Percentiles rank a stretch among this genome's conserved stretches.
Evolutionary conservation across 768 basidiomycete genomes (phyloP).

Genomic region (Mycena metata): DNA sequence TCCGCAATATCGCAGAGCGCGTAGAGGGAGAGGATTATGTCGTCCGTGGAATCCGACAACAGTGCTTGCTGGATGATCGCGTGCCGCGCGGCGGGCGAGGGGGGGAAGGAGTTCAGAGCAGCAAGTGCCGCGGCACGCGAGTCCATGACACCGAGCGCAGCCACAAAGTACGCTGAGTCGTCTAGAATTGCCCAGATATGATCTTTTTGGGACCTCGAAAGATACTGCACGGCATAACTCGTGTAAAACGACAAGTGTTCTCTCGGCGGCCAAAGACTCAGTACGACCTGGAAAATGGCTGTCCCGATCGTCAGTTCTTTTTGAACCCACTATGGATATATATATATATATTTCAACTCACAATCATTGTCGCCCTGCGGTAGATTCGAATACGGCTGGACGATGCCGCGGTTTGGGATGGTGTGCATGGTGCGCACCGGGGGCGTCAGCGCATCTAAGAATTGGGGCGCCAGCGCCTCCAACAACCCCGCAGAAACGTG

Average conservation of each 20-base stretch:
- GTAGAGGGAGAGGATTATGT: slow-evolving; percentile 29
- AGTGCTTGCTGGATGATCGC: slow-evolving; percentile 21
- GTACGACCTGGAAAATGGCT: slow-evolving; percentile 35
- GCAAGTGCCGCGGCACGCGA: slow-evolving; percentile 13
- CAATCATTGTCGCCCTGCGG: slow-evolving; percentile 35
- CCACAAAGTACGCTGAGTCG: slow-evolving; percentile 28
- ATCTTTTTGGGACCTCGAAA: slow-evolving; percentile 24
- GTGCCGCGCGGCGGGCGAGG: slow-evolving; percentile 34
- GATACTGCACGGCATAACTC: slow-evolving; percentile 6
- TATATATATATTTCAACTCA: slow-evolving; percentile 7
- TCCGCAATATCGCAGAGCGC: slow-evolving; percentile 37
- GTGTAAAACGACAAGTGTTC: slow-evolving; percentile 31
- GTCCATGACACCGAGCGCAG: slow-evolving; percentile 1
- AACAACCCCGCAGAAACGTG: slow-evolving; percentile 32
- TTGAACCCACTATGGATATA: no score
- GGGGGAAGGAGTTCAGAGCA: slow-evolving; percentile 20
- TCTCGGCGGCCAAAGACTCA: slow-evolving; percentile 32
- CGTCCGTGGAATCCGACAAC: slow-evolving; percentile 21
- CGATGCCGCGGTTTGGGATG: slow-evolving; percentile 32
- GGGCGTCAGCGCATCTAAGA: slow-evolving; percentile 33
- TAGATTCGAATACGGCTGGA: slow-evolving; percentile 37
- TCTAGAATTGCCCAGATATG: slow-evolving; percentile 33
- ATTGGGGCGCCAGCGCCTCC: slow-evolving; percentile 21
- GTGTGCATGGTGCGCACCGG: slow-evolving; percentile 28
- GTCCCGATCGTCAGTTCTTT: not conserved